Base-by-base conservation (phyloP, 2,329 filamentous ascomycete genomes). In the Cladobotryum mycophilum region DNA sequence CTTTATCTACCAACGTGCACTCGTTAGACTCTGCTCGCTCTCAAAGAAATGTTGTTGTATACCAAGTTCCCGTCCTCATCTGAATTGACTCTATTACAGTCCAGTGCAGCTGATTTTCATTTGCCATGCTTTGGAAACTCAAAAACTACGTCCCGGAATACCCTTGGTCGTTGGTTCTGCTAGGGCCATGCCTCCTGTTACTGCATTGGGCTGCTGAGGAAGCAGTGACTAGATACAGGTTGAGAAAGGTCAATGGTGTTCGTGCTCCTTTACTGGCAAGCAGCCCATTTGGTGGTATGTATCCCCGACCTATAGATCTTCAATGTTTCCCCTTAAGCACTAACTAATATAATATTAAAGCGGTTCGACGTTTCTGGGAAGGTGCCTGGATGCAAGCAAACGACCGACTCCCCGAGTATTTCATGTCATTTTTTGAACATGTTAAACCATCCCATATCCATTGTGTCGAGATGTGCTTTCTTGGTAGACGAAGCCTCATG, bases 401-500 rank as follows among this genome's bases (percentile, higher is more conserved):
- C 30, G 53, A 58, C 40, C 55, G 54, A n/a, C 50, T 58, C 15
- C 48, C 55, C 41, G 55, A 53, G 14, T 52, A 52, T 44, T 55
- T 48, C 41, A 37, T 44, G 17, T n/a, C 20, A 43, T 35, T 54
- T 33, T 57, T 56, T 41, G 36, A 48, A 15, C 15, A 53, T 15
- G 44, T 48, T 6, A 38, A 41, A 1, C 53, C 54, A 1, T 30
- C 18, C 3, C 41, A 37, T 17, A 49, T 50, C 6, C 45, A 57
- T 40, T 42, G 51, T 0, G 70, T 78, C 36, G 87, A 92, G 67
- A 64, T 72, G 8, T 72, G 73, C 1, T 59, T 82, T 6, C 60
- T 81, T 1, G 76, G 78, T 44, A 65, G 70, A 44, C 80, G 88
- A n/a, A 67, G 85, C 15, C 67, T 95, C 50, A 76, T 93, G 60